phyloP scores from a whole-genome alignment of 306 rosid genomes.

The Dalbergia cochinchinensis region DNA sequence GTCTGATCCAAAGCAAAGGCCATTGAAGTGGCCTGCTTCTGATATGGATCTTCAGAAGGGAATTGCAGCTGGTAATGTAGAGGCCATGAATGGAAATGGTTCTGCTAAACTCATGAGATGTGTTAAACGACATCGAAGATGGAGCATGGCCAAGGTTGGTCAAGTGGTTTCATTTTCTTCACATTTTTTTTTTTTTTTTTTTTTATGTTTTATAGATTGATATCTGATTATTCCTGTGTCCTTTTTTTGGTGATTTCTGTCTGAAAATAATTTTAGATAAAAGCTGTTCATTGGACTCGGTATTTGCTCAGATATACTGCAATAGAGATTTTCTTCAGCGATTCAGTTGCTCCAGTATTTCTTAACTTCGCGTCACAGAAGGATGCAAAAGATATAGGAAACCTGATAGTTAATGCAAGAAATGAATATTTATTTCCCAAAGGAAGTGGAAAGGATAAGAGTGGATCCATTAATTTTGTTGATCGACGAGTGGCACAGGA shows the following conservation, averaged over 20 bases:
- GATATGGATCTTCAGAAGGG: constrained; percentile 73
- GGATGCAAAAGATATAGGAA: constrained; percentile 93
- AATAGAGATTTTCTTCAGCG: constrained; percentile 86
- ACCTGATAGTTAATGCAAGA: constrained; percentile 81
- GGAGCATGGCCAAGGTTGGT: constrained; percentile 89
- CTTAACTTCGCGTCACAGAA: constrained; percentile 83
- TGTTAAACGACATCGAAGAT: constrained; percentile 92
- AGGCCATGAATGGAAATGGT: constrained; percentile 64
- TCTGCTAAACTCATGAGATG: constrained; percentile 66
- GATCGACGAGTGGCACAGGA: constrained; percentile 88
- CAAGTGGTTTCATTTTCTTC: constrained; percentile 44
- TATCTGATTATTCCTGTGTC: constrained; percentile 18
- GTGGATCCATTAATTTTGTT: constrained; percentile 82
- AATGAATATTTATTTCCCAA: constrained; percentile 85
- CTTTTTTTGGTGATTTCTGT: constrained; percentile 27
- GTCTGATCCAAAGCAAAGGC: constrained; percentile 72
- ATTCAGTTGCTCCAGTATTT: constrained; percentile 91
- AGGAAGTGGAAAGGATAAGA: constrained; percentile 85
- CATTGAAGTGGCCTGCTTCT: constrained; percentile 68
- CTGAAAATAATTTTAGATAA: constrained; percentile 65
- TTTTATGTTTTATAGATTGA: constrained; percentile 26
- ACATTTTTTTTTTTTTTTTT: constrained; percentile 27
- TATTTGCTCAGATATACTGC: constrained; percentile 95
- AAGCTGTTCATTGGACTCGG: constrained; percentile 93
- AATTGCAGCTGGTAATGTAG: constrained; percentile 52